Percentiles rank a stretch among this genome's conserved stretches.
These are phyloP conservation scores for Macrophomina tecta DNA, from an alignment of 2,329 filamentous ascomycete species.

Conservation along the genomic window DNA sequence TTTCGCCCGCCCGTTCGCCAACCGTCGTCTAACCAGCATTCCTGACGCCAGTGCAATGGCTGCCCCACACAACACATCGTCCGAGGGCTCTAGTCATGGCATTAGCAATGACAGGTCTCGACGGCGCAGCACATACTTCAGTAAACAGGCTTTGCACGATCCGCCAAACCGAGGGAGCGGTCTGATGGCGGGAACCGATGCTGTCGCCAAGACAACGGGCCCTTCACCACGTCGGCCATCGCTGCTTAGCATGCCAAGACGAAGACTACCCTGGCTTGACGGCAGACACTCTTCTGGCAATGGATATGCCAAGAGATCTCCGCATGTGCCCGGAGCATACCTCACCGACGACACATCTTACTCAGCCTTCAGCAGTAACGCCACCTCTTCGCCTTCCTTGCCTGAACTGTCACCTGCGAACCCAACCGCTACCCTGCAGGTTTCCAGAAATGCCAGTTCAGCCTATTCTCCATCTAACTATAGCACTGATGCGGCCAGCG, in stretches of 20 bases:
- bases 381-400: background rate
- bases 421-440: background rate
- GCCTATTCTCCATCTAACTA: slow-evolving; percentile 14
- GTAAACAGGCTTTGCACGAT: background rate
- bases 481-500: background rate
- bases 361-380: background rate
- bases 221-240: slow-evolving; percentile 11
- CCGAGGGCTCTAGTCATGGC: background rate
- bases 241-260: slow-evolving; percentile 7
- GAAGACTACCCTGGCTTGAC: slow-evolving; percentile 29
- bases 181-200: background rate
- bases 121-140: background rate
- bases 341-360: slow-evolving; percentile 4
- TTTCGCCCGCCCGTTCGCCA: background rate
- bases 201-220: background rate
- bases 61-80: slow-evolving; percentile 5
- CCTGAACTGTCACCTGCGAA: background rate
- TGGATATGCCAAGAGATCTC: background rate
- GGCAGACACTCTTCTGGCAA: slow-evolving; percentile 1
- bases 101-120: background rate
- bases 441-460: background rate
- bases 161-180: background rate
- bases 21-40: background rate
- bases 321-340: slow-evolving; percentile 27
- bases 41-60: background rate